Conservation (phyloP, 805 yeast genomes). For the Priceomyces carsonii region DNA sequence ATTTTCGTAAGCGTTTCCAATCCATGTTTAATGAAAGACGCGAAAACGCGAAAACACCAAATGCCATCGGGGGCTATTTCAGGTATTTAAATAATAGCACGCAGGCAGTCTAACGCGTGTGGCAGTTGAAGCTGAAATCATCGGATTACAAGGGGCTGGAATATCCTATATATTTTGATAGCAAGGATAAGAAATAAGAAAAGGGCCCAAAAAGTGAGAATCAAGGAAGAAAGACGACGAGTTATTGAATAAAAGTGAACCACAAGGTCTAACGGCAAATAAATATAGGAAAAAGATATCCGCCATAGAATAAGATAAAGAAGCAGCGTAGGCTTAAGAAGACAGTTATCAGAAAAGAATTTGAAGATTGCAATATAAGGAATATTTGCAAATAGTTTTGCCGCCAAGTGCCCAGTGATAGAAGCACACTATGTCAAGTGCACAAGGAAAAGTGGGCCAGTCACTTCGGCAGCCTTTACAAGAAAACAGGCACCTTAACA, state of each 20-base stretch:
- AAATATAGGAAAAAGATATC: background rate
- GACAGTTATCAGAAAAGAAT: no score
- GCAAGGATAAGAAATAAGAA: slow-evolving; percentile 2
- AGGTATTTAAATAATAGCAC: slow-evolving; percentile 3
- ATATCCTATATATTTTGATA: slow-evolving; percentile 3
- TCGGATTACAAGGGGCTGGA: background rate
- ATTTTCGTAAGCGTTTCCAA: no score
- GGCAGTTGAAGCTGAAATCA: background rate
- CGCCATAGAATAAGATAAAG: background rate
- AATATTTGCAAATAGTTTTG: no score
- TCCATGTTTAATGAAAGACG: slow-evolving; percentile 5
- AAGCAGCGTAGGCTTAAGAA: background rate
- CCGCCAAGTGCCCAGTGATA: background rate
- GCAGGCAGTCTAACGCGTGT: no score
- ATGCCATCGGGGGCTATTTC: slow-evolving; percentile 7
- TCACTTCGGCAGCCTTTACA: slow-evolving; percentile 2
- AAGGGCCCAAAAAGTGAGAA: background rate
- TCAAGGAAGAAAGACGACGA: background rate
- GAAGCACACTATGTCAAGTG: slow-evolving; percentile 2
- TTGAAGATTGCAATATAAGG: no score
- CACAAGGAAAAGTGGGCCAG: slow-evolving; percentile 1
- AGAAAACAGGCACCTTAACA: slow-evolving; percentile 2
- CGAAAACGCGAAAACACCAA: slow-evolving; percentile 10
- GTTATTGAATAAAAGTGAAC: background rate
- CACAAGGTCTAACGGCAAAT: background rate